Percentiles rank a stretch among this genome's conserved stretches.
phyloP scores from a whole-genome alignment of 2,329 filamentous ascomycete species.

The Monilinia vaccinii-corymbosi region DNA sequence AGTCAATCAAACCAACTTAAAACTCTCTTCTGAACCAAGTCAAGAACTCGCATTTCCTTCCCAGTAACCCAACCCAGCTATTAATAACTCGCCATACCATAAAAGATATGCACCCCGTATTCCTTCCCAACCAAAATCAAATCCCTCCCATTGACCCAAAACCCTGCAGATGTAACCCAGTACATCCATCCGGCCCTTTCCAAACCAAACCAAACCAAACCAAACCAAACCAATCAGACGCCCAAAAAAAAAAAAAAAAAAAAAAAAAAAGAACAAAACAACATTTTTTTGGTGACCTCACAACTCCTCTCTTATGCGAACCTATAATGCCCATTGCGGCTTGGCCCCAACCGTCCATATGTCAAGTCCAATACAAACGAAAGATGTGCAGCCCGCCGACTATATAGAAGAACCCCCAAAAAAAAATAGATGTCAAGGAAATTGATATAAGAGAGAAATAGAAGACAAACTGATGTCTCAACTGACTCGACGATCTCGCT shows the following conservation, averaged over 20 bases:
- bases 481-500: not conserved
- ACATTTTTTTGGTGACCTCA: not conserved
- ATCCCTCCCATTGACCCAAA: not conserved
- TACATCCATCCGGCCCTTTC: not conserved
- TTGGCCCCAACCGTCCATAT: not conserved
- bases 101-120: not conserved
- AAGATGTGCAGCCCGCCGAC: not conserved
- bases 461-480: not conserved
- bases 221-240: too few species aligned
- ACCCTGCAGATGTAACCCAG: not conserved
- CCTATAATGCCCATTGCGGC: not conserved
- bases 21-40: not conserved
- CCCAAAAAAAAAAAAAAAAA: too few species aligned
- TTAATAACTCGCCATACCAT: conserved; percentile 1
- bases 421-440: not conserved
- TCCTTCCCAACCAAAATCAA: conserved; percentile 1
- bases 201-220: not conserved
- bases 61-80: not conserved
- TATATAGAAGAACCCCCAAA: not conserved
- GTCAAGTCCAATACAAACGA: not conserved
- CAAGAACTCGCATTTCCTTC: not conserved
- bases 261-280: not conserved
- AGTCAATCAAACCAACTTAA: too few species aligned
- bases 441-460: not conserved
- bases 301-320: conserved; percentile 6